Evolutionary conservation across 352 stramenopile genomes (phyloP), one percentile per base, ranked within the genome.

Genomic region (Peronospora tabacina): DNA sequence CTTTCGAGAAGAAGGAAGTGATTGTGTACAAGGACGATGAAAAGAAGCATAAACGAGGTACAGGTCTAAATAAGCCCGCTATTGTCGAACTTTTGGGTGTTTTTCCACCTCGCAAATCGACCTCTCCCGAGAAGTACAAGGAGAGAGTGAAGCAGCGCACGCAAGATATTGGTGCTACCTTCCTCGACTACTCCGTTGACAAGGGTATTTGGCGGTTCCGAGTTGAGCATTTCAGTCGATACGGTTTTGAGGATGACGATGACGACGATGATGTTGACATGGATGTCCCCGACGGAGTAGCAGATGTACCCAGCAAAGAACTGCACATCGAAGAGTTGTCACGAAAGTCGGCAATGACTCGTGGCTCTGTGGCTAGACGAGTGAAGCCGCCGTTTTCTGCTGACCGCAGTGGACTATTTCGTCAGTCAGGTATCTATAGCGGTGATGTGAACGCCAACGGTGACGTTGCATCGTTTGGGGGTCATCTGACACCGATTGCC

Each of bases 171-270:
- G 77, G 75, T 24, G 78, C 82, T 24, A 87, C 68, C 5, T 90
- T 80, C 50, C 59, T 93, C 9, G 79, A 90, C 48, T 93, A 93
- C 57, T 72, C 68, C 8, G 60, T 66, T 8, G 70, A 82, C 11
- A 83, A 71, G 22, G 82, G 82, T 40, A 75, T 90, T 49, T 93
- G 82, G 82, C 75, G 79, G 20, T 93, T 93, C 57, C 75, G 80
- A 24, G 82, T 90, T 13, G 80, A 93, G 49, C 82, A 93, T 42
- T 93, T 93, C 35, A 90, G 77, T 56, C 82, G 82, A 28, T 93
- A 93, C 41, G 82, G 77, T 4, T 79, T 93, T 44, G 64, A 76
- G 36, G 72, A 84, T 45, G 70, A 85, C 44, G 64, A 86, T 32
- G 79, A 88, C 19, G 79, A 87, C 10, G 78, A 83, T 2, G 72